Base-by-base conservation (phyloP, 2,329 filamentous ascomycete species). In the Fusarium verrucosum region DNA sequence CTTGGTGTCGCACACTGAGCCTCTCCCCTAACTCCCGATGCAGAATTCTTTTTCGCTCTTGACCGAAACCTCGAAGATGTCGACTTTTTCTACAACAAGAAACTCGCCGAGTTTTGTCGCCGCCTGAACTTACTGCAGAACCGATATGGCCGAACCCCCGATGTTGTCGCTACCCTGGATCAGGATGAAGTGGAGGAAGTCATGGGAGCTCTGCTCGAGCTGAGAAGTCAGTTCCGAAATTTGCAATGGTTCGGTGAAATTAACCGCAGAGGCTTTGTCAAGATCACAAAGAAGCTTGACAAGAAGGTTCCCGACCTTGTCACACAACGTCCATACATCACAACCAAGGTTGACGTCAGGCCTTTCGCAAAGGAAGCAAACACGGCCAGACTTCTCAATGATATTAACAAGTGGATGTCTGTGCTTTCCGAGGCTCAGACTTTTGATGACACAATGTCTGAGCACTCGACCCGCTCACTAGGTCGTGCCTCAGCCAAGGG, bases 211-310 rank as follows among this genome's bases (percentile, higher is more conserved):
- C 82, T 99, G 46, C 85, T 98, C 28, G 95, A 99, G 78, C 83
- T 98, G 59, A 87, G 95, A 55, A 90, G 89, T 49, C 92, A 96
- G 74, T 80, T 98, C 68, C 87, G 95, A 58, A 98, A 98, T 72
- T 82, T 99, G 49, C 92, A 96, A 76, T 98, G 94, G 94, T 99
- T 98, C 75, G 94, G 94, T 45, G 94, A 98, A 79, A 94, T 98
- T 72, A 99, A 99, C 77, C 87, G 94, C 49, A 86, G 92, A 65
- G 95, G 95, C 3, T 99, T 99, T 73, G 87, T 96, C 76, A 99
- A 99, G 81, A 99, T 99, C 77, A 97, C 95, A 47, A 99, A 99
- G 82, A 99, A 99, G 79, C 82, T 97, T 41, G 95, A 99, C 79
- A 99, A 99, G 81, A 97, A 96, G 80, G 87, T 97, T 4, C 85